Base-by-base conservation (phyloP, 768 basidiomycete genomes). In the Suillus brevipes region DNA sequence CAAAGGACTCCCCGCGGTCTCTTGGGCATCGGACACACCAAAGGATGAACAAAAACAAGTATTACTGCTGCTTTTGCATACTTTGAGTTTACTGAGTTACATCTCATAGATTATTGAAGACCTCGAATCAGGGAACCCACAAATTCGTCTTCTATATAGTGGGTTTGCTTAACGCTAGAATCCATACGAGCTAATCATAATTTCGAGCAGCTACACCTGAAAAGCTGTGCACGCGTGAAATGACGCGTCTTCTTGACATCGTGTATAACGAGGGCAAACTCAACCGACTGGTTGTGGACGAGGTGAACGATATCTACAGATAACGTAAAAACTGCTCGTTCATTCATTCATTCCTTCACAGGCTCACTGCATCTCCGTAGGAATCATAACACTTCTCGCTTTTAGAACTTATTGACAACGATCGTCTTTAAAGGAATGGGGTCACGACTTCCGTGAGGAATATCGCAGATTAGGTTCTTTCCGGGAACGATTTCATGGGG, bases 341-440 rank as follows among this genome's bases (percentile, higher is more conserved):
- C 25, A 37, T 38, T 38, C 6, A 50, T 60, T 28, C 25, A 37
- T 38, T 31, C 13, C n/a, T 31, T 69, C 25, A 36, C 42, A 91
- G 90, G 92, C 91, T 2, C 91, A 94, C 73, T 92, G 92, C 68
- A 92, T 94, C 67, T 92, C 91, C 23, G 91, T 90, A 67, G 69
- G 82, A 66, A 47, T n/a, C 10, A 6, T 37, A 49, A 14, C 28
- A 47, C 16, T 5, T 6, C 25, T 37, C 8, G 6, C 25, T 14
- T 34, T 23, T 40, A 28, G 43, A 14, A 53, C 10, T 25, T n/a
- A 25, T 57, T 14, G 59, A 36, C 45, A 14, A 13, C n/a, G 9
- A 25, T 28, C 10, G 43, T 67, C 0, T 65, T 25, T 20, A 23
- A 20, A 92, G 89, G 92, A 93, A 81, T 94, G 91, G 92, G 91